Evolutionary conservation across 257 asterid species (phyloP).

Genomic region (Dorcoceras hygrometricum): DNA sequence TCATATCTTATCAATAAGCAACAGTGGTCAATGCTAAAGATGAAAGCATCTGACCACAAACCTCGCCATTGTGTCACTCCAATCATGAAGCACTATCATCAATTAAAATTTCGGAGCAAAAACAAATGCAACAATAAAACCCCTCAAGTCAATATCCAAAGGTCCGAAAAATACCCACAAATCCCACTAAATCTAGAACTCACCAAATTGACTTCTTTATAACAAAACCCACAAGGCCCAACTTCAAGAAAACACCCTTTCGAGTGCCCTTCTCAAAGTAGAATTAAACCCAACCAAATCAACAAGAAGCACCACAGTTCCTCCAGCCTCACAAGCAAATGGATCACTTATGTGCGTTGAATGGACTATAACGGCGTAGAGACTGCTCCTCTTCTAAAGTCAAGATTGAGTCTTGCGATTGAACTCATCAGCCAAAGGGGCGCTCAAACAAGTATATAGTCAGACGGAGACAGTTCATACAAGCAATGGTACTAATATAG

Average conservation of each 20-base stretch:
- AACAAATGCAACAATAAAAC: constrained; percentile 32
- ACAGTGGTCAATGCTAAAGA: constrained; percentile 8
- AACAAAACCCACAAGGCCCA: constrained; percentile 31
- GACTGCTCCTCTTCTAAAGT: constrained; percentile 4
- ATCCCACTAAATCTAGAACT: constrained; percentile 20
- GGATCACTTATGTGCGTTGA: constrained; percentile 7
- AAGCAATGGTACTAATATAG: not conserved
- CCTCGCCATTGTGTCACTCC: constrained; percentile 56
- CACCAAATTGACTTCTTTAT: constrained; percentile 20
- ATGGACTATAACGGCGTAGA: constrained; percentile 19
- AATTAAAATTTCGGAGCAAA: constrained; percentile 21
- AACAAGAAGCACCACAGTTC: constrained; percentile 26
- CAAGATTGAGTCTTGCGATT: not conserved
- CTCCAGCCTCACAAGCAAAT: constrained; percentile 23
- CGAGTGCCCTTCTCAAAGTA: constrained; percentile 13
- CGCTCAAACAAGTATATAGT: not conserved
- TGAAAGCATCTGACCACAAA: constrained; percentile 37
- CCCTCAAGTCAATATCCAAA: constrained; percentile 43
- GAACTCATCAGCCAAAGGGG: not conserved
- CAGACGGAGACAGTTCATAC: not conserved
- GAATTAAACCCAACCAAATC: constrained; percentile 18
- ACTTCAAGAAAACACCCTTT: constrained; percentile 21
- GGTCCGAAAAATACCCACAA: constrained; percentile 32
- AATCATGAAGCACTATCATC: constrained; percentile 43
- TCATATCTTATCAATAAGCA: constrained; percentile 48